phyloP scores from a whole-genome alignment of 192 early-diverging fungal genomes.

The Linnemannia schmuckeri region DNA sequence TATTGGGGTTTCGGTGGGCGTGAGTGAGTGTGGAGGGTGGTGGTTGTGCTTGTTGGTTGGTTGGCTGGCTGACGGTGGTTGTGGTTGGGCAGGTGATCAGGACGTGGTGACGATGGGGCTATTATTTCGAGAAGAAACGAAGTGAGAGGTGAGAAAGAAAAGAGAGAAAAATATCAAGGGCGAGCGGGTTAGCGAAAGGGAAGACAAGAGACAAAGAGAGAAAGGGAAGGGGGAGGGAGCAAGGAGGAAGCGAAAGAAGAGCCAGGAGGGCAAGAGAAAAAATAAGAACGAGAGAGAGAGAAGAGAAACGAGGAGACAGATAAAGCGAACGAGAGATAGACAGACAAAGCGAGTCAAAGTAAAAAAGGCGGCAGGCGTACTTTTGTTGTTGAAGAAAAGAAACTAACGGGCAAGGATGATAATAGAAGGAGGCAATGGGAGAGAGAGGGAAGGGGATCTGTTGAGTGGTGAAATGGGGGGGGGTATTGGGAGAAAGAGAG shows the following conservation, averaged over 20 bases:
- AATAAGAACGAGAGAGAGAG: not conserved
- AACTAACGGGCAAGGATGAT: not conserved
- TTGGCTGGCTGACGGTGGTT: not conserved
- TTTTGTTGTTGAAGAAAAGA: not conserved
- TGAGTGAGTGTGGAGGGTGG: not conserved
- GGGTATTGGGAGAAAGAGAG: not conserved
- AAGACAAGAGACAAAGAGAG: not conserved
- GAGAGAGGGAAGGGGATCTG: not conserved
- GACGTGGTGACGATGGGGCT: not conserved
- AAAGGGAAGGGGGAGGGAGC: conserved; percentile 4
- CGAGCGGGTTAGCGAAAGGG: not conserved
- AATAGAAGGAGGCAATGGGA: not conserved
- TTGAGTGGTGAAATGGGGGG: not conserved
- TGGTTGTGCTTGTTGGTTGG: not conserved
- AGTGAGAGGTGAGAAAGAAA: not conserved
- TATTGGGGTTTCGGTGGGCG: not conserved
- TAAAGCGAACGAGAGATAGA: not conserved
- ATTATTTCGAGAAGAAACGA: not conserved
- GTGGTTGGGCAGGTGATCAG: conserved; percentile 4
- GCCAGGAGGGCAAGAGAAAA: not conserved
- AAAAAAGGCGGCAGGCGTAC: conserved; percentile 1
- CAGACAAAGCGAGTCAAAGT: conserved; percentile 1
- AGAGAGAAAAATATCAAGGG: not conserved
- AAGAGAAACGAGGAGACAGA: not conserved
- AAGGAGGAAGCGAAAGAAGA: not conserved